Evolutionary conservation across 192 early-diverging fungal genomes (phyloP).

Genomic region (Obelidium mucronatum): DNA sequence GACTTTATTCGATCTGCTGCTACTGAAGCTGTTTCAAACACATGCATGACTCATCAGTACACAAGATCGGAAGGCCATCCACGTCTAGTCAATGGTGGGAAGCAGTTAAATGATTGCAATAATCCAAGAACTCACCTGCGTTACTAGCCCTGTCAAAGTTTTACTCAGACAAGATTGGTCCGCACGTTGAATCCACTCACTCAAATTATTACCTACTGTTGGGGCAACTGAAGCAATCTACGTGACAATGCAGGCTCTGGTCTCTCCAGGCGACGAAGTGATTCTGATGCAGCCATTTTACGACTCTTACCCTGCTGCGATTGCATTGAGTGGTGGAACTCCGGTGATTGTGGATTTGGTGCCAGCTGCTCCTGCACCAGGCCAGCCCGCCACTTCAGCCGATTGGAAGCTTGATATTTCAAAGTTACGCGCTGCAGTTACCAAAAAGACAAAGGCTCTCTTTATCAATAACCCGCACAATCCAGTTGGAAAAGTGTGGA

Average conservation of each 20-base stretch:
- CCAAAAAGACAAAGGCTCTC: slow-evolving; percentile 80
- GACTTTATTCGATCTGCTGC: slow-evolving; percentile 86
- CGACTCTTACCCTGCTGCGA: slow-evolving; percentile 82
- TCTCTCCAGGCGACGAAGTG: slow-evolving; percentile 85
- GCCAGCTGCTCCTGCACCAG: slow-evolving; percentile 49
- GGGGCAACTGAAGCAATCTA: slow-evolving; percentile 90
- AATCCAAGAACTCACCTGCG: too few relatives aligned
- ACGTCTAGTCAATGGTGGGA: slow-evolving; percentile 43
- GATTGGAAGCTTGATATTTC: slow-evolving; percentile 91
- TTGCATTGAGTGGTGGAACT: slow-evolving; percentile 85
- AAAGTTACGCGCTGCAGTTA: slow-evolving; percentile 79
- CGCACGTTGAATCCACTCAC: slow-evolving; percentile 74
- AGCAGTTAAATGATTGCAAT: not conserved
- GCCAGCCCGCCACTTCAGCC: slow-evolving; percentile 61
- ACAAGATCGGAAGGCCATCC: slow-evolving; percentile 66
- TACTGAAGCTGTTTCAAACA: slow-evolving; percentile 64
- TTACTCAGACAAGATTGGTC: slow-evolving; percentile 74
- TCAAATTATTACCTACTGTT: slow-evolving; percentile 88
- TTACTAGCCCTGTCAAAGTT: slow-evolving; percentile 71
- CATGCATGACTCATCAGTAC: slow-evolving; percentile 84
- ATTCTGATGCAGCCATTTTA: slow-evolving; percentile 97
- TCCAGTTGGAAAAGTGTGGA: slow-evolving; percentile 61
- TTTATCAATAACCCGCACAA: slow-evolving; percentile 98
- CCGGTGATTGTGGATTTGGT: slow-evolving; percentile 88
- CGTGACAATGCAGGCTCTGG: slow-evolving; percentile 71